These are phyloP conservation scores for Paramarasmius palmivorus DNA, from an alignment of 1,284 basidiomycete genomes.

Conservation along the genomic window DNA sequence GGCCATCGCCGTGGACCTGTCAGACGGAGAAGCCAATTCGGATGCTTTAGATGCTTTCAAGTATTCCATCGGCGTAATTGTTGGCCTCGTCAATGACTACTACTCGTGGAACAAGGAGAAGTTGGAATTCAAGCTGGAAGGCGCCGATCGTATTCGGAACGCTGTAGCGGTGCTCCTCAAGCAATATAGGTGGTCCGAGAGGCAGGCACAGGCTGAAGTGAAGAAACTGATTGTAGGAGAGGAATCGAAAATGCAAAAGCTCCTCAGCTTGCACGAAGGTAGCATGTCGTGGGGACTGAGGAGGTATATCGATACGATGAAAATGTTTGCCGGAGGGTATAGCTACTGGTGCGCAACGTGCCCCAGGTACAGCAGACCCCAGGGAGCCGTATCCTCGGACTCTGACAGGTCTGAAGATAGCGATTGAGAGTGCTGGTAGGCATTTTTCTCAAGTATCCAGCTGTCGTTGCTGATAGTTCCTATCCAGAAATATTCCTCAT, in stretches of 20 bases:
- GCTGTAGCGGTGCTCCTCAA: conserved; percentile 22
- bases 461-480: too few relatives aligned
- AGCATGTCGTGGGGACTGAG: conserved; percentile 6
- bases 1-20: conserved; percentile 20
- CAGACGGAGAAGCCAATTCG: conserved; percentile 10
- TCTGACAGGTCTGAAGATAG: too few relatives aligned
- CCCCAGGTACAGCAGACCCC: conserved; percentile 19
- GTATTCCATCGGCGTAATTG: conserved; percentile 18
- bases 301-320: conserved; percentile 16
- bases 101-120: conserved; percentile 26
- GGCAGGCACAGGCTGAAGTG: conserved; percentile 14
- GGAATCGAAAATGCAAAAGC: conserved; percentile 15
- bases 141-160: conserved; percentile 21
- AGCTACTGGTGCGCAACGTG: conserved; percentile 24
- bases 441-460: too few relatives aligned
- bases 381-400: neutral
- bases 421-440: too few relatives aligned
- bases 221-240: conserved; percentile 21
- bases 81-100: conserved; percentile 24
- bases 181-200: conserved; percentile 18
- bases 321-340: conserved; percentile 21
- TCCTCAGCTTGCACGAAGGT: conserved; percentile 9
- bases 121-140: conserved; percentile 5
- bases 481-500: too few relatives aligned
- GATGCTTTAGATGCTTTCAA: conserved; percentile 15